These are phyloP conservation scores for Colletotrichum sp. DNA, from an alignment of 2,329 filamentous ascomycete species.

Conservation along the genomic window DNA sequence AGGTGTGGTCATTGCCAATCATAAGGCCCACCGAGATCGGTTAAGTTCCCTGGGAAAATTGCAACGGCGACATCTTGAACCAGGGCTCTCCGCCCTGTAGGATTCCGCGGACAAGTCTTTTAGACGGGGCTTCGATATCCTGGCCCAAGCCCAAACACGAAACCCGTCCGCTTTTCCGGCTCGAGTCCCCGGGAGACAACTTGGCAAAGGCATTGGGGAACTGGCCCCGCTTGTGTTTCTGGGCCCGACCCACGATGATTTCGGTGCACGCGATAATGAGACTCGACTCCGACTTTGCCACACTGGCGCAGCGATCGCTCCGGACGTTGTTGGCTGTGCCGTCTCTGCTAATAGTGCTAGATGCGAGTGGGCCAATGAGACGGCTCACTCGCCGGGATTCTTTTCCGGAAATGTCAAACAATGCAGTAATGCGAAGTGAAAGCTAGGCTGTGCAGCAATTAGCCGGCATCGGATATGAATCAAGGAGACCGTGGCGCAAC, in stretches of 20 bases:
- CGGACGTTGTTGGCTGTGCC: neutral
- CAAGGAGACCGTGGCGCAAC: neutral
- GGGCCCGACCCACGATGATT: neutral
- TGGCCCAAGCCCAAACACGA: neutral
- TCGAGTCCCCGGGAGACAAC: neutral
- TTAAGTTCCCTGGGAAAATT: neutral
- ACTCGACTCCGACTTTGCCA: neutral
- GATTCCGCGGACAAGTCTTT: neutral
- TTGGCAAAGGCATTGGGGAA: neutral
- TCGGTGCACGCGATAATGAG: neutral
- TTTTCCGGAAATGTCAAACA: neutral
- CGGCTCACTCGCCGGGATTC: neutral
- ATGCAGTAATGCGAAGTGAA: neutral
- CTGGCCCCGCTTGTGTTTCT: neutral
- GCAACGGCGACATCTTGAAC: neutral
- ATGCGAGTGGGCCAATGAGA: neutral
- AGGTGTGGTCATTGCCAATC: neutral
- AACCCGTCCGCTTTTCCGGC: neutral
- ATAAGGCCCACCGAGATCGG: neutral
- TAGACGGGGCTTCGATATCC: neutral
- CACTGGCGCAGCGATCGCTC: neutral
- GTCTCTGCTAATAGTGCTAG: neutral
- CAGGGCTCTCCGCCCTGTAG: neutral
- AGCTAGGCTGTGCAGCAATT: neutral
- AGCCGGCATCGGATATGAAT: neutral